Percentiles rank a stretch among this genome's conserved stretches.
Evolutionary conservation across 2,329 filamentous ascomycete genomes (phyloP).

Genomic region (Colletotrichum ledebouriae): DNA sequence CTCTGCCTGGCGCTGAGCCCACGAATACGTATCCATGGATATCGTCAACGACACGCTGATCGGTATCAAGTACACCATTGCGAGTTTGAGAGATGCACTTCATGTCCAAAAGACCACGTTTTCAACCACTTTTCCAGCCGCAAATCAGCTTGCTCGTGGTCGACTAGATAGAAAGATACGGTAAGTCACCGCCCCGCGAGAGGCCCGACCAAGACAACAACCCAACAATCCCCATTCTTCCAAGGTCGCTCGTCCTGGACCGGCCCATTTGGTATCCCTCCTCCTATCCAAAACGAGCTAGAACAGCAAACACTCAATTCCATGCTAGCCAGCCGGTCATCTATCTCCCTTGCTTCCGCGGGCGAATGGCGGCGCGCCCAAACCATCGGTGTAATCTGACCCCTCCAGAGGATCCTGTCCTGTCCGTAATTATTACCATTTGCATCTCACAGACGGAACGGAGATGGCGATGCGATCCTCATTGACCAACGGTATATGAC

Average conservation of each 20-base stretch:
- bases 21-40: background rate
- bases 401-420: slow-evolving; percentile 35
- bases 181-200: slow-evolving; percentile 15
- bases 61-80: background rate
- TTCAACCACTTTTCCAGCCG: background rate
- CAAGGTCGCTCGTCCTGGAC: background rate
- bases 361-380: slow-evolving; percentile 38
- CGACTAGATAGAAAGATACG: background rate
- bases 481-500: slow-evolving; percentile 8
- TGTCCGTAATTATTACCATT: slow-evolving; percentile 29
- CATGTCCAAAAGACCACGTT: slow-evolving; percentile 1
- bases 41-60: background rate
- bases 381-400: slow-evolving; percentile 36
- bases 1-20: background rate
- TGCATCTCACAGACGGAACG: slow-evolving; percentile 14
- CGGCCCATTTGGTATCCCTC: slow-evolving; percentile 13
- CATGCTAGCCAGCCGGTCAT: slow-evolving; percentile 27
- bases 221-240: slow-evolving; percentile 20
- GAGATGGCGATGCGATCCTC: slow-evolving; percentile 36
- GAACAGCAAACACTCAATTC: slow-evolving; percentile 6
- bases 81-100: background rate
- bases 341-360: slow-evolving; percentile 33
- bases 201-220: slow-evolving; percentile 16
- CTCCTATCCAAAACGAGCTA: slow-evolving; percentile 14
- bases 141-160: slow-evolving; percentile 4